These are phyloP conservation scores for Solanum habrochaites DNA, from an alignment of 257 asterid species.

Conservation along the genomic window DNA sequence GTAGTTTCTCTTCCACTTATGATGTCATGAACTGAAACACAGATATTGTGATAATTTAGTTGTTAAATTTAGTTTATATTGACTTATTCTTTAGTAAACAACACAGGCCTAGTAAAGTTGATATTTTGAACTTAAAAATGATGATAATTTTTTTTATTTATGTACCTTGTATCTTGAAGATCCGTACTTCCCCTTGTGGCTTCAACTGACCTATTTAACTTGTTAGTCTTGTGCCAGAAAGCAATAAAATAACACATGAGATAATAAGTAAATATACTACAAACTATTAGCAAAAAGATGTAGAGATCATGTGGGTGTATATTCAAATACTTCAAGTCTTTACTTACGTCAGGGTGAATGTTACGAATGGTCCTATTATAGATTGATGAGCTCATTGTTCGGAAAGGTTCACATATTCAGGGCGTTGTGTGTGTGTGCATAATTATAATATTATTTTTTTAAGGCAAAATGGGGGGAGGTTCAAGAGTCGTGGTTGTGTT, in stretches of 20 bases:
- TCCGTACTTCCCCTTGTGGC: background rate
- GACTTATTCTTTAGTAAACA: background rate
- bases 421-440: too few relatives aligned
- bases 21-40: background rate
- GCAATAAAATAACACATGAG: background rate
- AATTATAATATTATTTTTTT: too few relatives aligned
- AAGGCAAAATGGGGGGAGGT: too few relatives aligned
- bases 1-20: background rate
- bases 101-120: background rate
- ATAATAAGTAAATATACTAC: background rate
- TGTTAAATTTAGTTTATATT: background rate
- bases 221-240: background rate
- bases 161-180: background rate
- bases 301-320: too few relatives aligned
- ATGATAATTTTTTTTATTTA: too few relatives aligned
- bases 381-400: too few relatives aligned
- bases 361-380: too few relatives aligned
- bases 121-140: background rate
- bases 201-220: background rate
- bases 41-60: background rate
- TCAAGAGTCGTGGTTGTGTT: too few relatives aligned
- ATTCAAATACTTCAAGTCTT: too few relatives aligned
- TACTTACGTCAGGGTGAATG: too few relatives aligned
- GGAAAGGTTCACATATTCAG: too few relatives aligned
- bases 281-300: too few relatives aligned